Conservation (phyloP, 176 grass and related monocot species). For the Miscanthus lutarioriparius region DNA sequence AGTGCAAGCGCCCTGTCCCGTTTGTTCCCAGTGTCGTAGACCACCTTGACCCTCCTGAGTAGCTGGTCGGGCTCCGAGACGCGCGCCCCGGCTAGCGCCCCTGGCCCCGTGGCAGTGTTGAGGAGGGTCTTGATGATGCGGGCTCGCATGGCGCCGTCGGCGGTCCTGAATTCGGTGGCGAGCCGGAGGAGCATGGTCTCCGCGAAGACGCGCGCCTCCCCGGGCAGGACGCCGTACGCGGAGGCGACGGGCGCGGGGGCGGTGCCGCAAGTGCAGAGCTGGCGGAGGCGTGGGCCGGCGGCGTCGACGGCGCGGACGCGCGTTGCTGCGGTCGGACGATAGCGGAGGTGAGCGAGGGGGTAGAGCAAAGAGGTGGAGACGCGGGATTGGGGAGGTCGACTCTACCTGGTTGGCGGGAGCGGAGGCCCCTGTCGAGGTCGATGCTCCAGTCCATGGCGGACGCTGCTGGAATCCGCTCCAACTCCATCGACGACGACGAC, state of each 20-base stretch:
- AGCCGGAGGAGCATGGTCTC: slow-evolving; percentile 85
- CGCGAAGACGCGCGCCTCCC: slow-evolving; percentile 57
- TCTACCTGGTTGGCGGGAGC: no score
- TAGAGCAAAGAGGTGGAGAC: no score
- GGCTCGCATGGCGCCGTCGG: slow-evolving; percentile 48
- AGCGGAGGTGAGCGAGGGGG: no score
- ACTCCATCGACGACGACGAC: not conserved
- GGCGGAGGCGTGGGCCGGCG: slow-evolving; percentile 50
- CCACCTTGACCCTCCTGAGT: slow-evolving; percentile 62
- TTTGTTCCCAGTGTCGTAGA: slow-evolving; percentile 47
- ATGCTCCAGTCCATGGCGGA: no score
- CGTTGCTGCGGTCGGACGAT: slow-evolving; percentile 25
- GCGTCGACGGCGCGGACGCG: slow-evolving; percentile 50
- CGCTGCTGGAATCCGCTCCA: no score
- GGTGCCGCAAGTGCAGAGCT: slow-evolving; percentile 33
- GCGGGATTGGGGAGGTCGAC: no score
- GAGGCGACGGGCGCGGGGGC: slow-evolving; percentile 41
- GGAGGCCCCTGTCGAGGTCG: no score
- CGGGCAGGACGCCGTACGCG: slow-evolving; percentile 42
- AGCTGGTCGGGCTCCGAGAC: slow-evolving; percentile 55
- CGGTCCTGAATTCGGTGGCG: slow-evolving; percentile 51
- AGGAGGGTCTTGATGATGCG: slow-evolving; percentile 58
- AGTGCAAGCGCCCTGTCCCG: slow-evolving; percentile 57
- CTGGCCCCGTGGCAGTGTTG: slow-evolving; percentile 13
- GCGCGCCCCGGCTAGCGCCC: slow-evolving; percentile 38